Percentiles rank a stretch among this genome's conserved stretches.
These are phyloP conservation scores for Phlegmacium glaucopus DNA, from an alignment of 768 basidiomycete genomes.

Conservation along the genomic window DNA sequence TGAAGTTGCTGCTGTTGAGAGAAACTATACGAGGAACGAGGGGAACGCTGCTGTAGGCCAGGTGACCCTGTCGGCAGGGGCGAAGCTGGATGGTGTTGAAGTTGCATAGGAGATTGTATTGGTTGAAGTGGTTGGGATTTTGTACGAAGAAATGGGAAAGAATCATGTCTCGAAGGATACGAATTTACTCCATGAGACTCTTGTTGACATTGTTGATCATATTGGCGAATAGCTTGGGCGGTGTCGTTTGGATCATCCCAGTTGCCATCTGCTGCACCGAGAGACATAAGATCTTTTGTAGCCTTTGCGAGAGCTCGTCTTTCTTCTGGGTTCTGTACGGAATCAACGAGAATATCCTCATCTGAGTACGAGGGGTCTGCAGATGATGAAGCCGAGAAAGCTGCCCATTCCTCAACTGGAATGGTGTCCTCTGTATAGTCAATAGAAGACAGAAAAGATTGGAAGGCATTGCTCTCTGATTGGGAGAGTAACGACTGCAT, in stretches of 20 bases:
- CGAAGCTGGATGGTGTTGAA: not conserved
- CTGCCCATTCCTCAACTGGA: slow-evolving; percentile 46
- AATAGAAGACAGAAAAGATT: slow-evolving; percentile 60
- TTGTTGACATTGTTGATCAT: slow-evolving; percentile 18
- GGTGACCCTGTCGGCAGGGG: slow-evolving; percentile 7
- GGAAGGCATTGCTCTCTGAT: slow-evolving; percentile 63
- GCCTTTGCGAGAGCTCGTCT: slow-evolving; percentile 71
- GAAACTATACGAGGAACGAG: slow-evolving; percentile 12
- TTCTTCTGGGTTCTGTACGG: slow-evolving; percentile 37
- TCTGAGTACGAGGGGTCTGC: slow-evolving; percentile 20
- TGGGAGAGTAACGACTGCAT: slow-evolving; percentile 65
- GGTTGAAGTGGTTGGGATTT: slow-evolving; percentile 15
- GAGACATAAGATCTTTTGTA: slow-evolving; percentile 80
- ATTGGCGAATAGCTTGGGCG: slow-evolving; percentile 17
- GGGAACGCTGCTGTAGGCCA: slow-evolving; percentile 5
- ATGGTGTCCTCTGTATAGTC: slow-evolving; percentile 38
- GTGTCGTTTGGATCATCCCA: slow-evolving; percentile 26
- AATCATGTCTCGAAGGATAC: slow-evolving; percentile 14
- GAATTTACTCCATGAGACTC: slow-evolving; percentile 15
- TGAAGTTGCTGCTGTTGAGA: slow-evolving; percentile 9
- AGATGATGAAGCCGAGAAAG: slow-evolving; percentile 26
- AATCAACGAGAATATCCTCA: slow-evolving; percentile 43
- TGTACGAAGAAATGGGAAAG: slow-evolving; percentile 22
- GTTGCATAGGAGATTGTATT: slow-evolving; percentile 1
- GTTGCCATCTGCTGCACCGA: slow-evolving; percentile 40